Conservation (phyloP, 2,329 filamentous ascomycete species). For the Cyclaneusma minus region DNA sequence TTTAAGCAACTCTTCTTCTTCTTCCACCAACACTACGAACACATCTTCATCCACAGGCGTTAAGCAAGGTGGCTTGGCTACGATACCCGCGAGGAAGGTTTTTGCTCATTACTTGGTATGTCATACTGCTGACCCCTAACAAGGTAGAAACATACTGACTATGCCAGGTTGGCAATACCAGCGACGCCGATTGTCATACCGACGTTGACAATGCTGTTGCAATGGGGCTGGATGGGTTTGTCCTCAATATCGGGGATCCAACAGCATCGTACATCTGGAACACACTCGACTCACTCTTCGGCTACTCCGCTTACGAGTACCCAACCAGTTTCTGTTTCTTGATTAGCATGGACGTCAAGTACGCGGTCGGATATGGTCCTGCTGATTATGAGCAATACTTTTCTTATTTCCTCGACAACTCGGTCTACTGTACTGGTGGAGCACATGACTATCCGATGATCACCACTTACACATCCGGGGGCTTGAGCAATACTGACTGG, state of each 20-base stretch:
- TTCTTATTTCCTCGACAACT: conserved; percentile 11
- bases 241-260: conserved; percentile 19
- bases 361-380: conserved; percentile 5
- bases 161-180: not conserved
- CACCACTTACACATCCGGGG: conserved; percentile 16
- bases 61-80: too few species aligned
- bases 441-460: conserved; percentile 16
- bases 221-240: conserved; percentile 11
- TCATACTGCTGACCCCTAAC: not conserved
- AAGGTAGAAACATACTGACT: not conserved
- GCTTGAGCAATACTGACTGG: conserved; percentile 12
- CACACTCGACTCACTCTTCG: conserved; percentile 18
- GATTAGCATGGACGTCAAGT: conserved; percentile 22
- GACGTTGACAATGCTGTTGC: conserved; percentile 3
- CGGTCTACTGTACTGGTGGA: conserved; percentile 17
- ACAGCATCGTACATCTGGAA: conserved; percentile 11
- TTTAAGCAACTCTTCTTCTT: too few species aligned
- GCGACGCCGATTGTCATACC: conserved; percentile 1
- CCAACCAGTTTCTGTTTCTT: conserved; percentile 24
- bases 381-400: conserved; percentile 9
- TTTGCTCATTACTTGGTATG: conserved; percentile 4
- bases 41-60: too few species aligned
- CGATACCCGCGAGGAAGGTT: too few species aligned
- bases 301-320: conserved; percentile 12
- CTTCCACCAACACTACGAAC: too few species aligned